Evolutionary conservation across 768 basidiomycete genomes (phyloP).

Genomic region (Pleurotus sapidus): DNA sequence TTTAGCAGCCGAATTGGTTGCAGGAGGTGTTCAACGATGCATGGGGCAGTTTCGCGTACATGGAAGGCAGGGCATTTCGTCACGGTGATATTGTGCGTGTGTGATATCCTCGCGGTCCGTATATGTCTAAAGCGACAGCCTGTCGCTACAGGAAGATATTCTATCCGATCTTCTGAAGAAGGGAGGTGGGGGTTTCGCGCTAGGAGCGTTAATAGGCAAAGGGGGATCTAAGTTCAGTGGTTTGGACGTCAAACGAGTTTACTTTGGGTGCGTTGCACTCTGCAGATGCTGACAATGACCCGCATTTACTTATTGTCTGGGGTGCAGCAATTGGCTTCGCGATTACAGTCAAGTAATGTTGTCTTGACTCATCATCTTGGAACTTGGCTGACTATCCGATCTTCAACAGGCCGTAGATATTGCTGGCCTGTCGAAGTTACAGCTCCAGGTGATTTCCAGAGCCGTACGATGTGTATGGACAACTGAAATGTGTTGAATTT

Average conservation of each 20-base stretch:
- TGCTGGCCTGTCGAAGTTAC: constrained; percentile 70
- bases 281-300: neutral
- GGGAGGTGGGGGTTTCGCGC: constrained; percentile 51
- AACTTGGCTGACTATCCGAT: neutral
- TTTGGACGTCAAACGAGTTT: constrained; percentile 81
- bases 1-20: neutral
- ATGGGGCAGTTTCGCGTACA: constrained; percentile 64
- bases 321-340: constrained; percentile 75
- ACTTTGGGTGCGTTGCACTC: constrained; percentile 60
- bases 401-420: constrained; percentile 73
- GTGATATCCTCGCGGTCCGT: constrained; percentile 11
- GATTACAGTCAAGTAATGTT: constrained; percentile 73
- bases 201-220: constrained; percentile 53
- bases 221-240: constrained; percentile 71
- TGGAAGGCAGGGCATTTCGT: constrained; percentile 82
- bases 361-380: neutral
- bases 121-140: constrained; percentile 11
- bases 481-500: neutral
- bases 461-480: neutral
- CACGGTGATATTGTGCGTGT: constrained; percentile 83
- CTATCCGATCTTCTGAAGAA: constrained; percentile 60
- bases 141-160: constrained; percentile 58
- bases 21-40: constrained; percentile 7
- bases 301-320: constrained; percentile 1
- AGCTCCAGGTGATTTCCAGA: constrained; percentile 49